Base-by-base conservation (phyloP, 805 yeast species). In the Pichia nakasei region DNA sequence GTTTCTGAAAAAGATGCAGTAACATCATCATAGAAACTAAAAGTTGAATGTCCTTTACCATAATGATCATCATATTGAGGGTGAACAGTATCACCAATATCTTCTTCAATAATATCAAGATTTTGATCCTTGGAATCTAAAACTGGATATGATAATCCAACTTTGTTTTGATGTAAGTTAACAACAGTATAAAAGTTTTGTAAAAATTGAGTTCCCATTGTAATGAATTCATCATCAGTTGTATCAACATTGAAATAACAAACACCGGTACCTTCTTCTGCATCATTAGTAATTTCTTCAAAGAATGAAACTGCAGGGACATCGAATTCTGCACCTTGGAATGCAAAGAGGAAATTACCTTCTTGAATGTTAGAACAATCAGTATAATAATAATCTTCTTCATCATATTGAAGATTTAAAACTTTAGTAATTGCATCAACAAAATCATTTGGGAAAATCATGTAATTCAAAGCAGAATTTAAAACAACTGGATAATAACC, bases 391-490 rank as follows among this genome's bases (percentile, higher is more conserved):
- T 66, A 69, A 1, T 75, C 79, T 15, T 59, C 48, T 1, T 42
- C 32, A 1, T 49, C 19, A 9, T 68, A 77, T 1, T 51, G 26
- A 3, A 80, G 80, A 27, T 69, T 55, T 33, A 64, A 40, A 50
- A 66, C 56, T 44, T 51, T 37, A 42, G 53, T 41, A 51, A 59
- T 21, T 50, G 57, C 42, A 12, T 29, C 39, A 38, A 45, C 39
- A 18, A 61, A 48, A 13, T 39, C 55, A 13, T 41, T 33, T 8
- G 79, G 78, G 4, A 72, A 58, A 40, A 59, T 58, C 15, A 69
- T 52, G 35, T 67, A 54, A 15, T 80, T 70, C n/a, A 78, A 67
- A 20, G 80, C 80, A 9, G 76, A 65, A 55, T 76, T 80, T 37
- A 76, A 55, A 9, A 72, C 45, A 8, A 64, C 70, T 5, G 69